A percentile compares a stretch with the other conserved stretches of the same genome.
These are phyloP conservation scores for Penicillium hordei DNA, from an alignment of 2,329 filamentous ascomycete species.

Conservation along the genomic window DNA sequence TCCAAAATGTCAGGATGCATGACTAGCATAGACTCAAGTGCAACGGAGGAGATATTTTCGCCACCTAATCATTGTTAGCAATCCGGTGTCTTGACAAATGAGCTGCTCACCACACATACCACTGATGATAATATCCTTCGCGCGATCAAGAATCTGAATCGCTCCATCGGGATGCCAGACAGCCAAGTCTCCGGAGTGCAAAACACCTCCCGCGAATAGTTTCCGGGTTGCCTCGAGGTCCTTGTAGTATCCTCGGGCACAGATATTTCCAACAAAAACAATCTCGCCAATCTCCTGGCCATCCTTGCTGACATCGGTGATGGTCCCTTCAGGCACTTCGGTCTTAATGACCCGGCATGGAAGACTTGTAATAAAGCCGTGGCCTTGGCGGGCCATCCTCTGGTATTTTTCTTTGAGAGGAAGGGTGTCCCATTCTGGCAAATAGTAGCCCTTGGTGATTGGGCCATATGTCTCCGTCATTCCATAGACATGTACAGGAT, in stretches of 20 bases:
- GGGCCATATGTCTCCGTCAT: constrained; percentile 87
- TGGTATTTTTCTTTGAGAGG: constrained; percentile 74
- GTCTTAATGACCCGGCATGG: constrained; percentile 80
- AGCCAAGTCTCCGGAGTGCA: constrained; percentile 88
- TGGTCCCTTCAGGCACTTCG: constrained; percentile 64
- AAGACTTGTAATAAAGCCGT: constrained; percentile 82
- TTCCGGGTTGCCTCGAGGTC: constrained; percentile 81
- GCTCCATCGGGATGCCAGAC: constrained; percentile 91
- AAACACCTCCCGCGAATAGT: constrained; percentile 79
- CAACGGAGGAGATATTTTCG: constrained; percentile 94
- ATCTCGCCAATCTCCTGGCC: constrained; percentile 80
- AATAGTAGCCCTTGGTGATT: constrained; percentile 87
- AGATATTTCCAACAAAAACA: constrained; percentile 88
- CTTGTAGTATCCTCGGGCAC: constrained; percentile 87
- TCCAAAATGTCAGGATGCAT: constrained; percentile 88
- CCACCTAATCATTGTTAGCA: constrained; percentile 59
- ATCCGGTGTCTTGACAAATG: background rate
- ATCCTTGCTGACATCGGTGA: constrained; percentile 67
- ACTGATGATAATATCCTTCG: constrained; percentile 98
- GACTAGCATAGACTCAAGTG: constrained; percentile 84
- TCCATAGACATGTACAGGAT: constrained; percentile 92
- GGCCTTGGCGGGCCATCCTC: constrained; percentile 90
- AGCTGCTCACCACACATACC: constrained; percentile 52
- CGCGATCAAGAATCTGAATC: constrained; percentile 86
- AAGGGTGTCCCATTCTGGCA: constrained; percentile 80